These are phyloP conservation scores for Heimioporus retisporus DNA, from an alignment of 1,284 basidiomycete genomes.

Conservation along the genomic window DNA sequence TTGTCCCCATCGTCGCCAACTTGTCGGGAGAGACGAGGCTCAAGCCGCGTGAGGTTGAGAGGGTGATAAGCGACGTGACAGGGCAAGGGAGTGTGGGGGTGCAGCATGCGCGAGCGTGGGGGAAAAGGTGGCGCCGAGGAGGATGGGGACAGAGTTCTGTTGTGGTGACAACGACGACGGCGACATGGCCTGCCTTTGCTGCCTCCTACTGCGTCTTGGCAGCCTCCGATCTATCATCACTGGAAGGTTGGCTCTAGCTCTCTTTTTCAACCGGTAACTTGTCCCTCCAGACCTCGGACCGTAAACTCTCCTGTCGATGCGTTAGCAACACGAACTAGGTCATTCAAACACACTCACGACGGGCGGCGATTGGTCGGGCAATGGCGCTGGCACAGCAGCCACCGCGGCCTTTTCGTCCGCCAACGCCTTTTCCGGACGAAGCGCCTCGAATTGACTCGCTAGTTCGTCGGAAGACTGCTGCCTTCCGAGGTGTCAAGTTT, in stretches of 20 bases:
- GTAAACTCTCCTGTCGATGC: slow-evolving; percentile 59
- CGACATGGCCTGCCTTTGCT: slow-evolving; percentile 58
- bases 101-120: too few species aligned
- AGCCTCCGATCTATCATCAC: slow-evolving; percentile 42
- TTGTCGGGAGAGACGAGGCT: too few species aligned
- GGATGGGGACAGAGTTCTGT: too few species aligned
- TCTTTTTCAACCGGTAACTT: slow-evolving; percentile 41
- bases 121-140: too few species aligned
- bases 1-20: too few species aligned
- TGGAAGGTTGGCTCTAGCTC: slow-evolving; percentile 46
- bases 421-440: slow-evolving; percentile 51
- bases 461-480: slow-evolving; percentile 61
- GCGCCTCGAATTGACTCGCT: slow-evolving; percentile 56
- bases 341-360: slow-evolving; percentile 52
- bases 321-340: slow-evolving; percentile 41
- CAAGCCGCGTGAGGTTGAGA: too few species aligned
- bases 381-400: slow-evolving; percentile 37
- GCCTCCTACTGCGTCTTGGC: slow-evolving; percentile 59
- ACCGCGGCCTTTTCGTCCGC: slow-evolving; percentile 49
- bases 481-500: slow-evolving; percentile 55
- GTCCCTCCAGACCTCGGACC: slow-evolving; percentile 24
- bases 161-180: too few species aligned
- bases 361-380: slow-evolving; percentile 47
- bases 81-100: too few species aligned
- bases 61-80: too few species aligned